These are phyloP conservation scores for Cantharellus cinnabarinus DNA, from an alignment of 768 basidiomycete genomes.

Conservation along the genomic window DNA sequence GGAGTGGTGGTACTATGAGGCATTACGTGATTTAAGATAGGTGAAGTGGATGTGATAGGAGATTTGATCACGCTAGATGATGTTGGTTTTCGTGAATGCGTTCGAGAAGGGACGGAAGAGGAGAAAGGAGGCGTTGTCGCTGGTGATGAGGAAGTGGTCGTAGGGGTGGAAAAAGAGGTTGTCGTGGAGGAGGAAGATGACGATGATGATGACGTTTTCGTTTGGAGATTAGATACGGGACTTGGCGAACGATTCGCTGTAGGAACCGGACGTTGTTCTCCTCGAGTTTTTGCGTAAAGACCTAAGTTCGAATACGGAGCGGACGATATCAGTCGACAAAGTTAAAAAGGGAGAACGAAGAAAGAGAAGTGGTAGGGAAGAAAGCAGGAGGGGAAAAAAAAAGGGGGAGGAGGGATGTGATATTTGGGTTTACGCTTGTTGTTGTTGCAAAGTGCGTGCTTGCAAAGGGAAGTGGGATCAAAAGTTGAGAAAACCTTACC, in stretches of 20 bases:
- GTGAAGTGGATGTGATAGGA: no score
- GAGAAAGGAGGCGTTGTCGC: constrained; percentile 1
- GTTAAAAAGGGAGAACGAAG: neutral
- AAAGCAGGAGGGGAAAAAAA: constrained; percentile 8
- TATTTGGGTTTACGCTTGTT: no score
- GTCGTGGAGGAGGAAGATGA: neutral
- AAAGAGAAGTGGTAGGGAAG: neutral
- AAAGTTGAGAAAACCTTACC: constrained; percentile 32
- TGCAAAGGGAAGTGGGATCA: no score
- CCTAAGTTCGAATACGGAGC: neutral
- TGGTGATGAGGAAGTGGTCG: neutral
- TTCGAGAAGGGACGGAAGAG: neutral
- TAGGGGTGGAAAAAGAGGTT: neutral
- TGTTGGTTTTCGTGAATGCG: neutral
- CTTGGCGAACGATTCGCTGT: neutral
- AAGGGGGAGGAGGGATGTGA: constrained; percentile 5
- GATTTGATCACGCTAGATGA: neutral
- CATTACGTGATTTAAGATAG: no score
- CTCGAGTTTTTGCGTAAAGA: neutral
- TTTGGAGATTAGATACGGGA: neutral
- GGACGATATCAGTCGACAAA: neutral
- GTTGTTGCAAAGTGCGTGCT: no score
- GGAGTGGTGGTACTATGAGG: no score
- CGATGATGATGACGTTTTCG: neutral
- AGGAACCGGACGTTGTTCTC: constrained; percentile 1